Evolutionary conservation across 2,329 filamentous ascomycete species (phyloP), one percentile per base, ranked within the genome.

Genomic region (Pseudogymnoascus sp.): DNA sequence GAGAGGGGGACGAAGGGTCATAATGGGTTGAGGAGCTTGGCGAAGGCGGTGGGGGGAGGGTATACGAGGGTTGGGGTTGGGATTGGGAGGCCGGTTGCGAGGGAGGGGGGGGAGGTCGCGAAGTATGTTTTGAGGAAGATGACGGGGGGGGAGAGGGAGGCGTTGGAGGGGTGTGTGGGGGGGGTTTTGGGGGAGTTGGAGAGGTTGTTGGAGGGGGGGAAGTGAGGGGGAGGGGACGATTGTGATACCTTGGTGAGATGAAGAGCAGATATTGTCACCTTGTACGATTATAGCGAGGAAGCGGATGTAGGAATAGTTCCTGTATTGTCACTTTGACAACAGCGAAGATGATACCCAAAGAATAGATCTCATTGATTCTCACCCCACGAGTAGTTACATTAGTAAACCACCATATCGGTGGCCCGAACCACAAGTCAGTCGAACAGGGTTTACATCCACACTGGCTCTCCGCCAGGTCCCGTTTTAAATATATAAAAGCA

Each of bases 81-180:
- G 0, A 96, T 97, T 76, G 93, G 91, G n/a, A 79, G 95, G 54
- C 93, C 93, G 0, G 79, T 77, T 54, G 87, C 82, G 66, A 81
- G 92, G 67, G 86, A 91, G 60, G 78, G 80, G 21, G 77, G 78
- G 40, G 84, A 83, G 1, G 92, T 97, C 8, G 84, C 87, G 47
- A 78, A 84, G 23, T 96, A 93, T 77, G 93, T 97, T 47, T 77
- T 97, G 68, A 80, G 68, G 62, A 73, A 71, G 67, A 73, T 73
- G 69, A 71, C 47, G 42, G 39, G n/a, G 7, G 34, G 39, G 36
- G 72, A 74, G 63, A 70, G 64, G 61, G 62, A 40, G 5, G 70
- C 65, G 66, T 65, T 74, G 65, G 69, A 71, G 63, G 71, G 63
- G 5, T 65, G 66, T 65, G 69, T 65, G 12, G 66, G 66, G 51